Evolutionary conservation across 1,284 basidiomycete species (phyloP).

Genomic region (Malassezia sp.): DNA sequence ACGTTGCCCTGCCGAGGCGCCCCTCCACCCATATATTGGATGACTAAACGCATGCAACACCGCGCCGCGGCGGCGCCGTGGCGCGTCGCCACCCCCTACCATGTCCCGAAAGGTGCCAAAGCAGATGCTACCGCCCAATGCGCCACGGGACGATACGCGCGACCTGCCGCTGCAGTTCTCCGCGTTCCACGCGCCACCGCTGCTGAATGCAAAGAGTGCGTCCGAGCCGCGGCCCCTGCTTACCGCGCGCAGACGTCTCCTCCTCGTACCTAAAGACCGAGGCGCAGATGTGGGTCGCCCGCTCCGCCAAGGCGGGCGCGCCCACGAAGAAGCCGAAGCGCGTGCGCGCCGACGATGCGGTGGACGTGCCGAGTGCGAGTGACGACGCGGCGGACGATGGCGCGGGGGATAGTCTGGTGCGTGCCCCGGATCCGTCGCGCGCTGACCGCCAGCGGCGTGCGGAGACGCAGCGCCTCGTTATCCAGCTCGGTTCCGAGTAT

Average conservation of each 20-base stretch:
- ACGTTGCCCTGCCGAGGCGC: neutral
- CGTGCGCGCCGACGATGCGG: constrained; percentile 18
- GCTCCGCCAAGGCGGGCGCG: constrained; percentile 19
- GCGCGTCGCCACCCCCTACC: no score
- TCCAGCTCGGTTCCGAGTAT: constrained; percentile 82
- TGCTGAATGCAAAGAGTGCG: constrained; percentile 40
- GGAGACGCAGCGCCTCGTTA: constrained; percentile 55
- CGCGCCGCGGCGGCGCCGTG: no score
- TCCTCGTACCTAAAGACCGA: constrained; percentile 43
- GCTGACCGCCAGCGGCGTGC: constrained; percentile 11
- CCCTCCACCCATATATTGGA: no score
- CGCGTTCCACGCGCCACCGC: constrained; percentile 35
- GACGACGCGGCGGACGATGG: neutral
- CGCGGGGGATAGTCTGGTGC: neutral
- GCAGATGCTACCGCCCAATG: constrained; percentile 31
- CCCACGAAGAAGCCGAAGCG: constrained; percentile 9
- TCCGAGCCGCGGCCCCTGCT: neutral
- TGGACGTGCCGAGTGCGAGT: no score
- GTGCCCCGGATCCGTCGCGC: no score
- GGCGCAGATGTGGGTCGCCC: constrained; percentile 37
- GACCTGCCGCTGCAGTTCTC: constrained; percentile 34
- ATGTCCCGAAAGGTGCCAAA: constrained; percentile 16
- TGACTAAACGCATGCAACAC: neutral
- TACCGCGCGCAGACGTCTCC: constrained; percentile 23
- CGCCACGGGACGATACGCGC: constrained; percentile 28